Conservation (phyloP, 1,139 yeast species). For the Pichia kudriavzevii region DNA sequence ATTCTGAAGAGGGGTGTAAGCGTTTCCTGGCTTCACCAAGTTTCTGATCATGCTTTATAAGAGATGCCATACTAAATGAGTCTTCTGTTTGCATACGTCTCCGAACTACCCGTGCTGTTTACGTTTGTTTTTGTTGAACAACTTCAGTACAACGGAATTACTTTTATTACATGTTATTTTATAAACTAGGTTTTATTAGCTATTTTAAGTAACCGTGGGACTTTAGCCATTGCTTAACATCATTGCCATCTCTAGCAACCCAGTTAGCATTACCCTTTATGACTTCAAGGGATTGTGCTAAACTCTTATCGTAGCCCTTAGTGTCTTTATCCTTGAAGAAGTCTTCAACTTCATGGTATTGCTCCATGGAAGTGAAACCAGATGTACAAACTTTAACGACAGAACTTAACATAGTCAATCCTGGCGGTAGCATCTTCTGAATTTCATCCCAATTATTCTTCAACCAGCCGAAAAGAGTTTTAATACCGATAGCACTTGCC, state of each 20-base stretch:
- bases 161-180: background rate
- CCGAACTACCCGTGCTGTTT: no score
- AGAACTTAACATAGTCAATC: slow-evolving; percentile 67
- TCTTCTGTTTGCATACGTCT: no score
- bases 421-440: slow-evolving; percentile 66
- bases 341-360: slow-evolving; percentile 40
- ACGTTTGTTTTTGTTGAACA: no score
- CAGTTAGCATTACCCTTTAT: slow-evolving; percentile 45
- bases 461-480: slow-evolving; percentile 71
- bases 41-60: no score
- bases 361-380: slow-evolving; percentile 57
- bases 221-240: slow-evolving; percentile 27
- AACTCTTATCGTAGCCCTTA: slow-evolving; percentile 55
- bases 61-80: no score
- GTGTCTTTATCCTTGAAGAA: slow-evolving; percentile 55
- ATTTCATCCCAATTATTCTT: slow-evolving; percentile 66
- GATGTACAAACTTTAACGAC: slow-evolving; percentile 57
- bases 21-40: no score
- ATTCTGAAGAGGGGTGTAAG: no score
- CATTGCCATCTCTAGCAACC: slow-evolving; percentile 31
- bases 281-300: slow-evolving; percentile 49
- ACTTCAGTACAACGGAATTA: background rate
- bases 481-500: slow-evolving; percentile 53
- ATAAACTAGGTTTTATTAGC: no score
- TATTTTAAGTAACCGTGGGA: slow-evolving; percentile 20